Conservation (phyloP, 2,329 filamentous ascomycete species). For the Ceratocystis cubensis region DNA sequence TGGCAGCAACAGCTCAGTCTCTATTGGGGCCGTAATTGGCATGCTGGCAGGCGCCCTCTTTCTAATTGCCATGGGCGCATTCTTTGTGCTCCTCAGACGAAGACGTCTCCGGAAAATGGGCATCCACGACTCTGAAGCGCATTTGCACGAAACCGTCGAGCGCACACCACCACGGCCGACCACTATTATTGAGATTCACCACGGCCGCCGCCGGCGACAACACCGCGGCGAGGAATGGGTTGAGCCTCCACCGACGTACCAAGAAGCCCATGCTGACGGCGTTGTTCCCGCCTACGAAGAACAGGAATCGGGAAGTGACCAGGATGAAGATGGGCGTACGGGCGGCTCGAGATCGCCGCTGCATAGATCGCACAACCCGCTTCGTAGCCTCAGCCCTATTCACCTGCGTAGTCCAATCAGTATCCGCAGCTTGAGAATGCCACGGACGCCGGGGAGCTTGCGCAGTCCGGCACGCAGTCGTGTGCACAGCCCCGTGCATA, state of each 20-base stretch:
- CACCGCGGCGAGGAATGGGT: conserved; percentile 18
- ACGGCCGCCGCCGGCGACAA: conserved; percentile 12
- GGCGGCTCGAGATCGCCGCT: conserved; percentile 9
- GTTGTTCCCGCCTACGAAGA: conserved; percentile 19
- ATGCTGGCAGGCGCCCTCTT: conserved; percentile 12
- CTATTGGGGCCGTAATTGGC: conserved; percentile 14
- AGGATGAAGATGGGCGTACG: conserved; percentile 8
- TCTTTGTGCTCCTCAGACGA: conserved; percentile 18
- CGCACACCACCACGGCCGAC: conserved; percentile 8
- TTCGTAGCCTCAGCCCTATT: conserved; percentile 9
- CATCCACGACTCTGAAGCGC: conserved; percentile 17
- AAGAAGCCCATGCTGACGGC: conserved; percentile 20
- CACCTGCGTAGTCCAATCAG: conserved; percentile 18
- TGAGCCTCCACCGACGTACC: conserved; percentile 19
- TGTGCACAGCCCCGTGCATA: conserved; percentile 6
- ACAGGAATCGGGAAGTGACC: conserved; percentile 14
- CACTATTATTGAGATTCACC: conserved; percentile 19
- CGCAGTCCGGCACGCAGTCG: conserved; percentile 11
- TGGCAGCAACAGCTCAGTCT: not conserved
- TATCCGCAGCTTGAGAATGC: conserved; percentile 16
- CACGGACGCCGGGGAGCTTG: conserved; percentile 15
- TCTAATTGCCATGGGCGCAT: conserved; percentile 16
- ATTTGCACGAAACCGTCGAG: conserved; percentile 17
- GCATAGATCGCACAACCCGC: conserved; percentile 8
- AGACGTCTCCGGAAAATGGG: conserved; percentile 16